Evolutionary conservation across 768 basidiomycete species (phyloP).

Genomic region (Chalciporus sphaerocephalus): DNA sequence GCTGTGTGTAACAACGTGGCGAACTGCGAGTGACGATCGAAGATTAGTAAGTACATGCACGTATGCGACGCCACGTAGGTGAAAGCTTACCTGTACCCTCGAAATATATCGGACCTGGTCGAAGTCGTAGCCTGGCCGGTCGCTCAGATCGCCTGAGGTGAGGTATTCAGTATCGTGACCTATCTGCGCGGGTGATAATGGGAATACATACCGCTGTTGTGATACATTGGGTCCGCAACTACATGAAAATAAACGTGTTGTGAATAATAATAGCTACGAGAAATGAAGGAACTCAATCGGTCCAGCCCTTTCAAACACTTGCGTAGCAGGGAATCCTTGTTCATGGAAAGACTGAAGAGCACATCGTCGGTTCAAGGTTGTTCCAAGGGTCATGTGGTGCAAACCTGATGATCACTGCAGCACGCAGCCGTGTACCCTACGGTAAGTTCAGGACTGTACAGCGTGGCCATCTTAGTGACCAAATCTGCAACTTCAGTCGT

Average conservation of each 20-base stretch:
- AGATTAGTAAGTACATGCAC: not conserved
- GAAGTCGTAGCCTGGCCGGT: slow-evolving; percentile 78
- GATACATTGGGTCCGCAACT: slow-evolving; percentile 89
- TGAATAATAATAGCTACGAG: not conserved
- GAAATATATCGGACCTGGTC: slow-evolving; percentile 79
- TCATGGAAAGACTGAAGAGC: slow-evolving; percentile 63
- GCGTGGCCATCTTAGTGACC: slow-evolving; percentile 64
- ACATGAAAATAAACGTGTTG: slow-evolving; percentile 5
- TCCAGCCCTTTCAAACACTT: slow-evolving; percentile 85
- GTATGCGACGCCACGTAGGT: not conserved
- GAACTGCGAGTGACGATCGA: slow-evolving; percentile 39
- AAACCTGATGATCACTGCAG: slow-evolving; percentile 87
- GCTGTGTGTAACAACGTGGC: slow-evolving; percentile 67
- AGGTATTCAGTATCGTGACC: not conserved
- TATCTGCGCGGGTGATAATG: slow-evolving; percentile 1
- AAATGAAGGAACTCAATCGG: slow-evolving; percentile 43
- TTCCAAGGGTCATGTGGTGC: slow-evolving; percentile 1
- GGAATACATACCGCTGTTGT: slow-evolving; percentile 59
- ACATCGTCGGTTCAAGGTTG: not conserved
- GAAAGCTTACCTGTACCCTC: slow-evolving; percentile 68
- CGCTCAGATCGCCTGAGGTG: slow-evolving; percentile 68
- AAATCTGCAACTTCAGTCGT: slow-evolving; percentile 72
- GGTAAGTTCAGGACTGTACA: slow-evolving; percentile 77
- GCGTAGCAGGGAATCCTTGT: slow-evolving; percentile 81
- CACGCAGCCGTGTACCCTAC: slow-evolving; percentile 75